Percentiles rank a stretch among this genome's conserved stretches.
These are phyloP conservation scores for Exophiala bonariae DNA, from an alignment of 2,329 filamentous ascomycete genomes.

Conservation along the genomic window DNA sequence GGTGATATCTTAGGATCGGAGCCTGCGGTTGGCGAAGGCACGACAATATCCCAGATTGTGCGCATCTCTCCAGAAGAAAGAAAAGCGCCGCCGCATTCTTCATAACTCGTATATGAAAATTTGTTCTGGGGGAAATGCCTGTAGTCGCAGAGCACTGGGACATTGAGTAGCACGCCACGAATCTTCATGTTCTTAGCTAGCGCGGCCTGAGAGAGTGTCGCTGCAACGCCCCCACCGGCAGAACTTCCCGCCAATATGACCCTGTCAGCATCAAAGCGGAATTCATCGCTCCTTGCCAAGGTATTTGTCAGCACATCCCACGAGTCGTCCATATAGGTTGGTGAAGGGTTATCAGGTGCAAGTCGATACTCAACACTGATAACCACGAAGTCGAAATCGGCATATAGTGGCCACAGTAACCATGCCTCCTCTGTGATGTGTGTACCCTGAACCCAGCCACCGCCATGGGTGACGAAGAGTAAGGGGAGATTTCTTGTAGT, in stretches of 20 bases:
- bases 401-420: slow-evolving; percentile 15
- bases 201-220: slow-evolving; percentile 36
- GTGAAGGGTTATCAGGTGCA: slow-evolving; percentile 30
- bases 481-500: slow-evolving; percentile 1
- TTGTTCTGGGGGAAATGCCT: slow-evolving; percentile 2
- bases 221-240: slow-evolving; percentile 44
- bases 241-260: slow-evolving; percentile 51
- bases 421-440: slow-evolving; percentile 12
- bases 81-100: background rate
- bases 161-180: slow-evolving; percentile 8
- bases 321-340: slow-evolving; percentile 28
- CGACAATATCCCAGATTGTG: slow-evolving; percentile 10
- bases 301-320: slow-evolving; percentile 24
- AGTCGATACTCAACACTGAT: slow-evolving; percentile 33
- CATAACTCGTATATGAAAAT: background rate
- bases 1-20: slow-evolving; percentile 7
- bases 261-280: slow-evolving; percentile 31
- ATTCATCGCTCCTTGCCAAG: slow-evolving; percentile 3
- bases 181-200: slow-evolving; percentile 4
- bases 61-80: slow-evolving; percentile 6
- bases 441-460: slow-evolving; percentile 16
- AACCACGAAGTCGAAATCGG: slow-evolving; percentile 17
- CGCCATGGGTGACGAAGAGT: slow-evolving; percentile 16
- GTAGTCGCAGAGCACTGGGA: slow-evolving; percentile 10
- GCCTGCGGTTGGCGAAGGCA: background rate